A percentile compares a stretch with the other conserved stretches of the same genome.
phyloP scores from a whole-genome alignment of 2,329 filamentous ascomycete genomes.

The Cladosporium halotolerans region DNA sequence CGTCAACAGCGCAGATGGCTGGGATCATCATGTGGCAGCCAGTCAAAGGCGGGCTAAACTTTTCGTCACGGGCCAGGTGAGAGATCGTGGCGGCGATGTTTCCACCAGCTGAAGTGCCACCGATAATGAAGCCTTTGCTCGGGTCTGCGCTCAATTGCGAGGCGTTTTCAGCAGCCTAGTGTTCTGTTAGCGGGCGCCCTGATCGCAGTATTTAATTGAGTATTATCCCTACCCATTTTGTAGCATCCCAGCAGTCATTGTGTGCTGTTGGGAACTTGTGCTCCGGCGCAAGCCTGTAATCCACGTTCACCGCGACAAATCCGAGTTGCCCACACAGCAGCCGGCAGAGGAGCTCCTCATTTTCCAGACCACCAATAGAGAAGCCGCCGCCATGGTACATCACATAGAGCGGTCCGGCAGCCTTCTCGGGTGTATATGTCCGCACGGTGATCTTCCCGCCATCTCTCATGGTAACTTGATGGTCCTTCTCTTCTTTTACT shows the following conservation, averaged over 20 bases:
- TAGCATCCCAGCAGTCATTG: constrained; percentile 44
- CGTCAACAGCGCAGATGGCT: constrained; percentile 37
- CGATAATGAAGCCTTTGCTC: constrained; percentile 43
- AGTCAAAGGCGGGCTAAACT: constrained; percentile 38
- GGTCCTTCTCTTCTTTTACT: constrained; percentile 36
- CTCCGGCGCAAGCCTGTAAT: constrained; percentile 49
- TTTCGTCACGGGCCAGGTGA: constrained; percentile 38
- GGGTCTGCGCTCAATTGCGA: constrained; percentile 32
- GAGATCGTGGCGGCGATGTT: constrained; percentile 45
- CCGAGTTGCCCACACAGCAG: constrained; percentile 33
- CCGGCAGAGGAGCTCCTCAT: constrained; percentile 38
- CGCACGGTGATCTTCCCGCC: constrained; percentile 30
- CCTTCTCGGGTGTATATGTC: constrained; percentile 22
- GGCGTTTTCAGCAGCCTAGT: constrained; percentile 28
- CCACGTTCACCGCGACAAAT: constrained; percentile 43
- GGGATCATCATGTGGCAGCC: constrained; percentile 44
- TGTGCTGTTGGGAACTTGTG: constrained; percentile 44
- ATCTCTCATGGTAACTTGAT: constrained; percentile 31
- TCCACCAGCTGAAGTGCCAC: constrained; percentile 48
- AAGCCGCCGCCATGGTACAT: constrained; percentile 43
- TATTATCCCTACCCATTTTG: constrained; percentile 34
- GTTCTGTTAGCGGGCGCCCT: neutral
- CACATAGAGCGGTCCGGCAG: constrained; percentile 29
- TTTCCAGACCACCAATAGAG: constrained; percentile 38
- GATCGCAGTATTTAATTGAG: no score